Evolutionary conservation across 371 early-diverging fungal species (phyloP).

Genomic region (Chytridium lagenaria): DNA sequence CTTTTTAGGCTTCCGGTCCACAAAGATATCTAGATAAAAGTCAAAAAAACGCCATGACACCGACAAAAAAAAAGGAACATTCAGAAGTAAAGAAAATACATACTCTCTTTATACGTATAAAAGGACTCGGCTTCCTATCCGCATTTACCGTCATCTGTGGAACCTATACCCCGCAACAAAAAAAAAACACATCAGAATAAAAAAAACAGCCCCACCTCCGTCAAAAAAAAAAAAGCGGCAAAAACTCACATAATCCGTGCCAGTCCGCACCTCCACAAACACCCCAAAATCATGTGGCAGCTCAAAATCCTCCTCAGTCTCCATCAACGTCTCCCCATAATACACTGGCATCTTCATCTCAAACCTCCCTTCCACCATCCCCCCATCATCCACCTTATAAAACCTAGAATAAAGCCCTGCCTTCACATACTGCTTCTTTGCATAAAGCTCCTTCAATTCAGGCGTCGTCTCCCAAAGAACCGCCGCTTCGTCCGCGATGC

Average conservation of each 20-base stretch:
- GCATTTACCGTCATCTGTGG: neutral
- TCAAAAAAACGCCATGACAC: slow-evolving; percentile 4
- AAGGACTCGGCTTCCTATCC: slow-evolving; percentile 35
- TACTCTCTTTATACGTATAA: slow-evolving; percentile 44
- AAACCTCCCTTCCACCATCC: neutral
- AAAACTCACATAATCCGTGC: slow-evolving; percentile 33
- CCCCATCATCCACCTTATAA: slow-evolving; percentile 13
- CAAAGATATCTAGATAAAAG: slow-evolving; percentile 71
- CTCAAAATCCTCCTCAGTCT: slow-evolving; percentile 46
- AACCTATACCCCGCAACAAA: neutral
- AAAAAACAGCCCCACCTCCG: neutral
- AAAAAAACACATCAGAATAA: neutral
- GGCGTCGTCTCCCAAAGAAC: slow-evolving; percentile 32
- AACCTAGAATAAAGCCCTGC: slow-evolving; percentile 45
- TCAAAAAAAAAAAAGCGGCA: neutral
- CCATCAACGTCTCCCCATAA: slow-evolving; percentile 37
- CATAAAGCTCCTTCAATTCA: slow-evolving; percentile 41
- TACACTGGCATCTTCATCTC: slow-evolving; percentile 38
- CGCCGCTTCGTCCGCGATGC: slow-evolving; percentile 23
- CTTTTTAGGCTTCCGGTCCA: slow-evolving; percentile 69
- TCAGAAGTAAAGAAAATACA: too few relatives aligned
- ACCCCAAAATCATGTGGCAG: slow-evolving; percentile 47
- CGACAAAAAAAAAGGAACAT: neutral
- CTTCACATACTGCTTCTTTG: slow-evolving; percentile 37
- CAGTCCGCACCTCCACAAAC: slow-evolving; percentile 34